Evolutionary conservation across 1,139 yeast genomes (phyloP).

Genomic region (Hemisphaericaspora subhashii): DNA sequence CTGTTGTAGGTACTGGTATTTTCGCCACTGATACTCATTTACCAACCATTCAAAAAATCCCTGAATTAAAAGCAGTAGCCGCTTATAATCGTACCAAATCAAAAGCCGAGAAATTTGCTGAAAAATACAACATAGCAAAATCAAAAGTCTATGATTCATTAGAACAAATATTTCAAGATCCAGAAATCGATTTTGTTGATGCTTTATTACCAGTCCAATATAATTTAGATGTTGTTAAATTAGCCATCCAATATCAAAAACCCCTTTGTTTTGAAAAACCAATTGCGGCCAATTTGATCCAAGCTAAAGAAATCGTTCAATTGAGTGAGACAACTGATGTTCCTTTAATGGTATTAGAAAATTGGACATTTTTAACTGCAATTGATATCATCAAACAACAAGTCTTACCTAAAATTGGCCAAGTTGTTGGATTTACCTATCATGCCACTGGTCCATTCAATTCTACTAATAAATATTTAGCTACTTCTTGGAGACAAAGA

Average conservation of each 20-base stretch:
- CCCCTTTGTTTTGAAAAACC: conserved; percentile 88
- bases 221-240: conserved; percentile 65
- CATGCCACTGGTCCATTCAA: conserved; percentile 81
- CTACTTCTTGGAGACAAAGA: conserved; percentile 79
- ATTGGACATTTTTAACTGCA: conserved; percentile 73
- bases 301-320: conserved; percentile 76
- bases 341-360: conserved; percentile 79
- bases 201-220: conserved; percentile 83
- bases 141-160: conserved; percentile 60
- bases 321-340: conserved; percentile 56
- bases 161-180: conserved; percentile 64
- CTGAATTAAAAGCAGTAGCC: conserved; percentile 42
- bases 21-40: conserved; percentile 83
- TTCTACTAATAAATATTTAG: conserved; percentile 60
- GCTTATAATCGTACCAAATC: conserved; percentile 80
- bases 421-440: conserved; percentile 72
- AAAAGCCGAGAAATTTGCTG: conserved; percentile 82
- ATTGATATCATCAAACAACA: conserved; percentile 51
- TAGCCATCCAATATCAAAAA: conserved; percentile 68
- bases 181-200: conserved; percentile 71
- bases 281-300: conserved; percentile 78
- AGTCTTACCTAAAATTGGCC: conserved; percentile 69
- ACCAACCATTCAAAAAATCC: conserved; percentile 60
- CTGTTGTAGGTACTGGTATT: conserved; percentile 88
- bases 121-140: conserved; percentile 51